Percentiles rank a stretch among this genome's conserved stretches.
phyloP scores from a whole-genome alignment of 2,329 filamentous ascomycete species.

The Coniella vitis region DNA sequence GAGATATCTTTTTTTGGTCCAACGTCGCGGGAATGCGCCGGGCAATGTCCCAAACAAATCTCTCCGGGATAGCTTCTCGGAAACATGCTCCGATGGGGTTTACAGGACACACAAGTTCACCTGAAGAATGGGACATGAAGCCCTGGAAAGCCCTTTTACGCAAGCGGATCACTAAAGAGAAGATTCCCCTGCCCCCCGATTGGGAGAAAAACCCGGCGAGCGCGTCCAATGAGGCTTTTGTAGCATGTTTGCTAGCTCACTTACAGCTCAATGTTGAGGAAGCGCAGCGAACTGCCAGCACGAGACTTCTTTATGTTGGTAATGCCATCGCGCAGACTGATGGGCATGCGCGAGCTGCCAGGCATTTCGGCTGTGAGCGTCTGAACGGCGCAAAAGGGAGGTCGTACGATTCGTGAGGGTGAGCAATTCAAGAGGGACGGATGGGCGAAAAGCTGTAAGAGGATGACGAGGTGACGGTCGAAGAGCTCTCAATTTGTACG shows the following conservation, averaged over 20 bases:
- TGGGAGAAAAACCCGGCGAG: too few species aligned
- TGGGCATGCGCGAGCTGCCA: conserved; percentile 62
- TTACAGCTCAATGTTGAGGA: conserved; percentile 64
- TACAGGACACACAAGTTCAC: too few species aligned
- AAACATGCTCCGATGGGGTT: too few species aligned
- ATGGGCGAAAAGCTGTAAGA: not conserved
- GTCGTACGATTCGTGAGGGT: not conserved
- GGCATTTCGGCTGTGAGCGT: conserved; percentile 38
- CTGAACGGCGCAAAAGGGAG: not conserved
- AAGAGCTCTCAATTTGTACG: not conserved
- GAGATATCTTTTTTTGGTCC: not conserved
- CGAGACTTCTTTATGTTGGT: conserved; percentile 51
- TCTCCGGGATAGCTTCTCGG: not conserved
- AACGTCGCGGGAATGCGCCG: not conserved
- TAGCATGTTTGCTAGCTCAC: conserved; percentile 23
- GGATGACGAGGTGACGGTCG: not conserved
- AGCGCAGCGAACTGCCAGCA: conserved; percentile 47
- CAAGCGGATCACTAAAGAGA: too few species aligned
- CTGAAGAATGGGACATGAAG: too few species aligned
- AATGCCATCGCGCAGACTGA: conserved; percentile 63
- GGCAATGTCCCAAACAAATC: not conserved
- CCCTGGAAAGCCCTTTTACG: too few species aligned
- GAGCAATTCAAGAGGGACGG: not conserved
- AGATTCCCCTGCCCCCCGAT: too few species aligned
- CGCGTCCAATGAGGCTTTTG: too few species aligned